Base-by-base conservation (phyloP, 2,329 filamentous ascomycete genomes). In the Fusarium graminum region DNA sequence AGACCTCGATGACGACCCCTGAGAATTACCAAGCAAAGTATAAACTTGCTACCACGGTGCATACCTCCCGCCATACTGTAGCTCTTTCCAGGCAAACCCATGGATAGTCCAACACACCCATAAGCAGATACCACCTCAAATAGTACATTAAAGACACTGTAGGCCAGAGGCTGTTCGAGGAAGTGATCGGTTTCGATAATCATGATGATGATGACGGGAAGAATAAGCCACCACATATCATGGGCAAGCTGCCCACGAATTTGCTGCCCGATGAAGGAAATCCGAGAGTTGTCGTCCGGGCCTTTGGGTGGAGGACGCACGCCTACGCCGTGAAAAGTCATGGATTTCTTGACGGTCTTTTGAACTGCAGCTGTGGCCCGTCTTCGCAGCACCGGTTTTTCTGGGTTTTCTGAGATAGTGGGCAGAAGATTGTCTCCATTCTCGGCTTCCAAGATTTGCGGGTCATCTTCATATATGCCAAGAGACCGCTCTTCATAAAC, bases 401-500 rank as follows among this genome's bases (percentile, higher is more conserved):
- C 57, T 9, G 69, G 58, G 13, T 56, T 56, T 42, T 80, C 77
- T 12, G 77, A 71, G 36, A 76, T 75, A 3, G 57, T 60, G 19
- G 63, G 67, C n/a, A 69, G 51, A n/a, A 44, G 13, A 2, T 34
- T 32, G 16, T 56, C 63, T 10, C 50, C 46, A 19, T 59, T 52
- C 14, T 72, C 64, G 25, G 71, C 72, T 22, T 73, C 73, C 22
- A 76, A 70, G 22, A 70, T 36, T 38, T 72, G 59, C 29, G 66
- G 65, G 19, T 77, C 77, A 25, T 80, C 77, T 40, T 77, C 77
- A 59, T 88, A 86, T 30, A 89, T 84, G 0, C 88, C 88, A 3
- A 92, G 79, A 0, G 86, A 88, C 8, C 87, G 82, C 70, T 92
- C 89, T 73, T 92, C 89, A 72, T 92, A 92, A 29, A 90, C 86